Conservation (phyloP, 1,284 basidiomycete genomes). For the Leccinum subfulvum region DNA sequence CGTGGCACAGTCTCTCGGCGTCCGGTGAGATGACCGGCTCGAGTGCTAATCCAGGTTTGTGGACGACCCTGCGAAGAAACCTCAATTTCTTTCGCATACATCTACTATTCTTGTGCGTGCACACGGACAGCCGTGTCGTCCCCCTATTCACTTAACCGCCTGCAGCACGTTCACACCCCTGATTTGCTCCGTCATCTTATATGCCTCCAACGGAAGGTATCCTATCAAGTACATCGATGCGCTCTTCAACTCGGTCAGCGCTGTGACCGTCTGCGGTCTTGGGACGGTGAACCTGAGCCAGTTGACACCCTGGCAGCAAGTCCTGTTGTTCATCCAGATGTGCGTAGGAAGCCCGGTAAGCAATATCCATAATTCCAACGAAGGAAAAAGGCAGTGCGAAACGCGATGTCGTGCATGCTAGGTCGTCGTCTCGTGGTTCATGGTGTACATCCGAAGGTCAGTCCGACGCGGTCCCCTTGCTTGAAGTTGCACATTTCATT, state of each 20-base stretch:
- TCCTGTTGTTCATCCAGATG: slow-evolving; percentile 71
- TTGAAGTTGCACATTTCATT: neutral
- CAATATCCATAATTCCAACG: slow-evolving; percentile 12
- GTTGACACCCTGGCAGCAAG: slow-evolving; percentile 76
- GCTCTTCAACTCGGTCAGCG: slow-evolving; percentile 74
- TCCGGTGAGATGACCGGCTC: slow-evolving; percentile 15
- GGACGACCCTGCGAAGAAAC: slow-evolving; percentile 39
- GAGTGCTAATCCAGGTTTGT: slow-evolving; percentile 20
- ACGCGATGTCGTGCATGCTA: slow-evolving; percentile 23
- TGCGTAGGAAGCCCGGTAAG: slow-evolving; percentile 69
- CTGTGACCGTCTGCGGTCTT: slow-evolving; percentile 79
- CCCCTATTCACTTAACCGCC: slow-evolving; percentile 24
- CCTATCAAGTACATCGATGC: slow-evolving; percentile 71
- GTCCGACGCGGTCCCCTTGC: slow-evolving; percentile 16
- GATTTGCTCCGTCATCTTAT: slow-evolving; percentile 72
- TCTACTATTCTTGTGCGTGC: slow-evolving; percentile 50
- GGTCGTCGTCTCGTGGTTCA: slow-evolving; percentile 71
- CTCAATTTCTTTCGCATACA: slow-evolving; percentile 75
- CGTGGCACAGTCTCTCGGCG: neutral
- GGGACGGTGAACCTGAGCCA: slow-evolving; percentile 71
- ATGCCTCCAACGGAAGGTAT: slow-evolving; percentile 66
- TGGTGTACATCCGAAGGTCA: slow-evolving; percentile 66
- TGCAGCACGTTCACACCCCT: slow-evolving; percentile 75
- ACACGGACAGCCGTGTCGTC: neutral
- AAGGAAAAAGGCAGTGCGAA: neutral